Conservation (phyloP, 2,329 filamentous ascomycete genomes). For the Truncatella angustata region DNA sequence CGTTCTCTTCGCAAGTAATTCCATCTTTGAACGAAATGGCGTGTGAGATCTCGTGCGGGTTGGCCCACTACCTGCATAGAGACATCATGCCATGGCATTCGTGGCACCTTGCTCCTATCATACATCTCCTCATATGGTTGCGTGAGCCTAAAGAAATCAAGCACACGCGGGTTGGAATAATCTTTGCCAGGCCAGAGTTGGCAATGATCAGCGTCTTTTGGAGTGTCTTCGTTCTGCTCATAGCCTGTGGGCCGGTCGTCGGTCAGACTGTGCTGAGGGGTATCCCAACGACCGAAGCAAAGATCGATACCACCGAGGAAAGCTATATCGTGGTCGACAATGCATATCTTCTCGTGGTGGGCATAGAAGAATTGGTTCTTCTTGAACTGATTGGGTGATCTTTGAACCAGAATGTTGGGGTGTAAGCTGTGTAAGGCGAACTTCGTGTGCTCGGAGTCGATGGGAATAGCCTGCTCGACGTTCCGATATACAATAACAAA, state of each 20-base stretch:
- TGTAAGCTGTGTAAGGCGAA: constrained; percentile 93
- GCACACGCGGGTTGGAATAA: constrained; percentile 93
- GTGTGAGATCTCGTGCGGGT: constrained; percentile 86
- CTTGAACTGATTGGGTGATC: constrained; percentile 95
- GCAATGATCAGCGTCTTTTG: constrained; percentile 89
- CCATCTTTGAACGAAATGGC: constrained; percentile 97
- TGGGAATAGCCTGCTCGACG: constrained; percentile 94
- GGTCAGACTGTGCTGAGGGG: constrained; percentile 83
- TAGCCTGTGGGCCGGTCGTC: constrained; percentile 97
- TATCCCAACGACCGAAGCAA: constrained; percentile 97
- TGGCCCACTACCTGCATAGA: constrained; percentile 97
- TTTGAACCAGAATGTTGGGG: constrained; percentile 92
- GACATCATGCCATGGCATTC: constrained; percentile 99
- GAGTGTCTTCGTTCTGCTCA: constrained; percentile 67
- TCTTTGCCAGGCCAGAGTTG: constrained; percentile 98
- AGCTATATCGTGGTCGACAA: constrained; percentile 93
- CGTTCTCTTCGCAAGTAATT: constrained; percentile 93
- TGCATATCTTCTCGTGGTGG: constrained; percentile 96
- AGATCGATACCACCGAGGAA: constrained; percentile 95
- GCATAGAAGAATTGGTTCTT: constrained; percentile 99
- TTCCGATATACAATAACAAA: constrained; percentile 98
- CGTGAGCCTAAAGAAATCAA: constrained; percentile 90
- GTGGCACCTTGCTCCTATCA: constrained; percentile 79
- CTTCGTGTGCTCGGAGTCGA: constrained; percentile 98
- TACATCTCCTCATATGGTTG: constrained; percentile 99